Evolutionary conservation across 768 basidiomycete species (phyloP).

Genomic region (Leucocoprinus birnbaumii): DNA sequence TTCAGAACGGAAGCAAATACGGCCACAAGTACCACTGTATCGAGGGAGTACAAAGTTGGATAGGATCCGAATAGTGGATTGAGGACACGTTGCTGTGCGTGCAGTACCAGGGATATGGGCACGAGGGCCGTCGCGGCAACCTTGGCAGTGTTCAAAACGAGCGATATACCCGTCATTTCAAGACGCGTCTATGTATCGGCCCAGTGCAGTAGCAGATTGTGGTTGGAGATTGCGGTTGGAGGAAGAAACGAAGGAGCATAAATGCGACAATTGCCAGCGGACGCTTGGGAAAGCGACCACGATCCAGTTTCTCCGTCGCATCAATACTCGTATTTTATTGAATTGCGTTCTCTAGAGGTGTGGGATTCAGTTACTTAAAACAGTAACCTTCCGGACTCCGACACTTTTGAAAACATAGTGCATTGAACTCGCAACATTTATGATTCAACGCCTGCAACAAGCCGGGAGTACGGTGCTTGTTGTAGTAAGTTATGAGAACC

Average conservation of each 20-base stretch:
- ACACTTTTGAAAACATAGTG: too few relatives aligned
- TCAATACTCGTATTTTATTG: neutral
- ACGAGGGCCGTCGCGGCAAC: conserved; percentile 14
- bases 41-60: conserved; percentile 50
- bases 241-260: neutral
- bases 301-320: conserved; percentile 1
- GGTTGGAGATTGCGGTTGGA: too few relatives aligned
- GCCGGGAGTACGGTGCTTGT: too few relatives aligned
- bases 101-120: conserved; percentile 54
- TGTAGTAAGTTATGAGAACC: too few relatives aligned
- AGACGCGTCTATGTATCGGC: too few relatives aligned
- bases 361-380: too few relatives aligned
- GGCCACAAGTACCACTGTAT: conserved; percentile 30
- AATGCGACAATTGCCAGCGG: conserved; percentile 4
- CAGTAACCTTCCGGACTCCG: too few relatives aligned
- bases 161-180: neutral
- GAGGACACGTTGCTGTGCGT: conserved; percentile 61
- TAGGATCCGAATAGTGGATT: conserved; percentile 66
- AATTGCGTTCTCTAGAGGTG: too few relatives aligned
- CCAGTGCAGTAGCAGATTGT: too few relatives aligned
- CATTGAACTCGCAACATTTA: too few relatives aligned
- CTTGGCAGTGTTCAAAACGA: neutral
- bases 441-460: too few relatives aligned
- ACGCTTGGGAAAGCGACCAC: too few relatives aligned
- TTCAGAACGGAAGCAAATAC: conserved; percentile 35